Evolutionary conservation across 2,329 filamentous ascomycete species (phyloP).

Genomic region (Alternaria longipes): DNA sequence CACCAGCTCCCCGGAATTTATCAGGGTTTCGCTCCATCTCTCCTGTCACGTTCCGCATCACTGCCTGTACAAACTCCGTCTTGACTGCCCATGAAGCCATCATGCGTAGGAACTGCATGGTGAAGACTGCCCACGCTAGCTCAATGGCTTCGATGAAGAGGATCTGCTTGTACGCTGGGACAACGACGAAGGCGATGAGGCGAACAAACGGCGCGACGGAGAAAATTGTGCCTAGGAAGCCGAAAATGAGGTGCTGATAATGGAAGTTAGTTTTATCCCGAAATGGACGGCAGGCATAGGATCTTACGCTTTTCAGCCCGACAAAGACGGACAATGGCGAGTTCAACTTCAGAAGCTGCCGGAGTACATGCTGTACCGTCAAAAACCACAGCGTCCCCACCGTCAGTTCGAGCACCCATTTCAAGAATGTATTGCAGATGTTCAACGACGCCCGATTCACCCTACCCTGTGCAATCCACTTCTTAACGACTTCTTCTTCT

Average conservation of each 20-base stretch:
- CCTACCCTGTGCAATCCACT: conserved; percentile 27
- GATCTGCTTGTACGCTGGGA: conserved; percentile 26
- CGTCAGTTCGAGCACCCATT: conserved; percentile 26
- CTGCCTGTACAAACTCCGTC: conserved; percentile 10
- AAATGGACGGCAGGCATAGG: not conserved
- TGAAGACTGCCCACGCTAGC: conserved; percentile 15
- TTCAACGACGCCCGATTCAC: conserved; percentile 25
- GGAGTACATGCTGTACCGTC: conserved; percentile 8
- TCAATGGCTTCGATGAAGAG: conserved; percentile 20
- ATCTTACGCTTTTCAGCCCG: conserved; percentile 13
- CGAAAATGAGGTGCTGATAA: conserved; percentile 8
- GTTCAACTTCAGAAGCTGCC: conserved; percentile 8
- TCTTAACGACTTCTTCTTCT: conserved; percentile 29
- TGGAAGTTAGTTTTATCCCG: not conserved
- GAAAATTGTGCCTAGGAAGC: conserved; percentile 7
- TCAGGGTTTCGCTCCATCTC: not conserved
- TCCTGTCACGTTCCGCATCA: conserved; percentile 14
- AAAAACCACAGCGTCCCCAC: conserved; percentile 13
- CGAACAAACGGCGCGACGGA: conserved; percentile 9
- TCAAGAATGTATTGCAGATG: conserved; percentile 28
- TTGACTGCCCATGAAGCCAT: conserved; percentile 22
- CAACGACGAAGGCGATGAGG: conserved; percentile 17
- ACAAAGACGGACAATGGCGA: conserved; percentile 7
- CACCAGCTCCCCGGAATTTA: not conserved
- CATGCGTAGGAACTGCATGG: conserved; percentile 5